Evolutionary conservation across 257 asterid genomes (phyloP), one percentile per base, ranked within the genome.

Genomic region (Rehmannia glutinosa): DNA sequence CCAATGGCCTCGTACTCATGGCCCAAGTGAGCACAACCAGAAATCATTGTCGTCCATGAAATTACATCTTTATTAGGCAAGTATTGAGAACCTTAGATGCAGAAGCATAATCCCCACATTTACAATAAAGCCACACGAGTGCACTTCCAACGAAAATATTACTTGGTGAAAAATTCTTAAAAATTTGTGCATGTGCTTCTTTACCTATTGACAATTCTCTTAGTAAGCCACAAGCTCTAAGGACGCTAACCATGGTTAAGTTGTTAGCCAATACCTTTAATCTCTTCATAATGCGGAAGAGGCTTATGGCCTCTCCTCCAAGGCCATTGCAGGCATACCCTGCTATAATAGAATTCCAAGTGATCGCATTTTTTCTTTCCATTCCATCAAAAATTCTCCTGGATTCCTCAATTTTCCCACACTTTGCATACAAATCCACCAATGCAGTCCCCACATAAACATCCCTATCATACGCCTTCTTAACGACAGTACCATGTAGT

Each of bases 21-120:
- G 27, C 95, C 97, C 10, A 82, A 72, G 66, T 62, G 78, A 24
- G 96, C 86, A 64, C 96, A 92, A 15, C 92, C 87, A 53, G 98
- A 92, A 64, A 89, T 89, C 92, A 92, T 85, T 2, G 97, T 82
- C 32, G 98, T 92, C 98, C 98, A 92, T 2, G 97, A 92, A 75
- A 89, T 96, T 2, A 92, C 98, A 52, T 89, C 96, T 77, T 87
- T 85, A 62, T 81, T 77, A 0, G 95, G 92, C 73, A 92, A 73
- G 71, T 62, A 15, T 81, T 72, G 30, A 92, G 97, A 68, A 87
- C 94, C 47, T 75, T 87, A 54, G 84, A 73, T n/a, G 98, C 97
- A 32, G 82, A 69, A 1, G 73, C 55, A 54, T 89, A 84, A 27
- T 87, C 87, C 23, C 91, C 82, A 69, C 96, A 89, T 80, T 89